Base-by-base conservation (phyloP, 2,329 filamentous ascomycete genomes). In the Nemania bipapillata region DNA sequence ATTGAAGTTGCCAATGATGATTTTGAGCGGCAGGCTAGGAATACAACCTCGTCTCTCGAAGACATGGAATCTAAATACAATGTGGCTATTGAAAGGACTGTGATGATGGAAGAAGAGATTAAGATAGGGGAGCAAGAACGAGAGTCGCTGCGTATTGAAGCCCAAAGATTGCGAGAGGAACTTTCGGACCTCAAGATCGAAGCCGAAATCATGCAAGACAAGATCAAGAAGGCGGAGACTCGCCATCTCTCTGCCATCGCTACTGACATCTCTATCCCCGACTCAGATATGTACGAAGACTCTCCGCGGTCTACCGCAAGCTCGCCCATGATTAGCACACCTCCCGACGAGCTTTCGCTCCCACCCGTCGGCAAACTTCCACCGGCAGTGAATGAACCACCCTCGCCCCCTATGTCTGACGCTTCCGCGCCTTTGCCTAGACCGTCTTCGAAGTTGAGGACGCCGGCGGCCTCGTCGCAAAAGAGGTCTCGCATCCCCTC, bases 1-100 rank as follows among this genome's bases (percentile, higher is more conserved):
- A 97, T 95, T 75, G 96, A 99, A 81, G 96, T 99, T 63, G 93
- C 92, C 79, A 99, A 98, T 82, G 96, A 99, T 84, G 96, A 99
- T 81, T 97, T 95, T 79, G 96, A 99, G 84, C 90, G 94, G 73
- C 95, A 98, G 83, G 95, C 96, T 74, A 90, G 96, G 75, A 96
- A 97, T 81, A 97, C 95, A 30, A 94, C 93, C 40, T 97, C 94
- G 52, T 97, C 95, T 58, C 88, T 98, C 70, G 96, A 99, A 82
- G 96, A 99, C 78, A 86, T 99, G 80, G 96, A 99, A 82, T 95
- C 92, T 70, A 99, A 98, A 81, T 97, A 96, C 81, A 98, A 97
- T 79, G 89, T 96, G 65, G 89, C 94, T 4, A 96, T 99, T 74
- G 96, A 99, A 82, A 87, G 95, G 62, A 90, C 87, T 9, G 96